phyloP scores from a whole-genome alignment of 2,329 filamentous ascomycete genomes.

The Xylariaceae sp. region DNA sequence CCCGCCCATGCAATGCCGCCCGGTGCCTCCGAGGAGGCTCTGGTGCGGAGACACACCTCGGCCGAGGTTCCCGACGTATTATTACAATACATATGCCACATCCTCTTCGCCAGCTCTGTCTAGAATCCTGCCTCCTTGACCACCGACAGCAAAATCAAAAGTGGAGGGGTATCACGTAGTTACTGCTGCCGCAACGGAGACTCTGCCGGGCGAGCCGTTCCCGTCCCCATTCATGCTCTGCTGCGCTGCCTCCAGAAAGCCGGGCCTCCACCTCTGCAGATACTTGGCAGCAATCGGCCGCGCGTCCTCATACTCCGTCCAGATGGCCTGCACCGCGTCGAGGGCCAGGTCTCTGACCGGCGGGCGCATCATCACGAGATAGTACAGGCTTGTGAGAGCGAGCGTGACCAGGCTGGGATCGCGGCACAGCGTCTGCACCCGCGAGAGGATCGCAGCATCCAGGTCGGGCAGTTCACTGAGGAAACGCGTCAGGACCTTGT shows the following conservation, averaged over 20 bases:
- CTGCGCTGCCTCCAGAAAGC: constrained; percentile 35
- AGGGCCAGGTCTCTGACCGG: constrained; percentile 56
- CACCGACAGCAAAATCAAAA: too few relatives aligned
- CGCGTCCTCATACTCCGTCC: constrained; percentile 58
- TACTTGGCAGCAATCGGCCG: constrained; percentile 56
- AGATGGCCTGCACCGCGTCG: constrained; percentile 59
- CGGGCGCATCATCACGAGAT: constrained; percentile 60
- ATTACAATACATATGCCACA: too few relatives aligned
- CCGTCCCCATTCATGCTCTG: too few relatives aligned
- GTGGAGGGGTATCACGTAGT: too few relatives aligned
- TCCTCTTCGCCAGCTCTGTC: too few relatives aligned
- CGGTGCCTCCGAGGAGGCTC: too few relatives aligned
- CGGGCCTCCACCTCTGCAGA: constrained; percentile 52
- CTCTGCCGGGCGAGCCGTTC: too few relatives aligned
- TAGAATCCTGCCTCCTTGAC: too few relatives aligned
- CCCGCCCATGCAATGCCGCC: too few relatives aligned
- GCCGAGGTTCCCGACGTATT: too few relatives aligned
- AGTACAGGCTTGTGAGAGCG: constrained; percentile 57
- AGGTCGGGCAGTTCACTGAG: constrained; percentile 85
- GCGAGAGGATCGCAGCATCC: constrained; percentile 60
- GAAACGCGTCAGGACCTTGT: constrained; percentile 85
- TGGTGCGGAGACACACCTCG: too few relatives aligned
- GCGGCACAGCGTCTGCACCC: constrained; percentile 60
- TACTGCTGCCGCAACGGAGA: too few relatives aligned
- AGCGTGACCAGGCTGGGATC: constrained; percentile 59